phyloP scores from a whole-genome alignment of 164 flowering plant species.

The Aristolochia californica region DNA sequence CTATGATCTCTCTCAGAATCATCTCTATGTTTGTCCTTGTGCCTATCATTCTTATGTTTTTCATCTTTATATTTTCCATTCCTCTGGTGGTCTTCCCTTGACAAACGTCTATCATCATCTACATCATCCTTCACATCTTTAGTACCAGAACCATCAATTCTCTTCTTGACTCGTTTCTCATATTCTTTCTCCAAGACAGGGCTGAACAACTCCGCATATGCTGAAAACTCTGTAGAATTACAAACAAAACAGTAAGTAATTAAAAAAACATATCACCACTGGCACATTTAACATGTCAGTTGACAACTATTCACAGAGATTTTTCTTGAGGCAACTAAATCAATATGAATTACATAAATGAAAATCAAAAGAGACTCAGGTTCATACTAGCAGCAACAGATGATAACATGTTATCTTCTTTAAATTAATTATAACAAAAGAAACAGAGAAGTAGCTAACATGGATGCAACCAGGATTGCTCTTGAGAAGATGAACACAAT shows the following conservation, averaged over 20 bases:
- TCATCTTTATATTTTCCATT: constrained; percentile 23
- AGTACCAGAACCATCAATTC: constrained; percentile 31
- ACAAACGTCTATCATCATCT: constrained; percentile 27
- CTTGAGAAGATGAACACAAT: no score
- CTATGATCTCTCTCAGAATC: constrained; percentile 26
- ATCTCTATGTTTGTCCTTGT: constrained; percentile 20
- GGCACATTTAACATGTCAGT: no score
- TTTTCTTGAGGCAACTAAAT: no score
- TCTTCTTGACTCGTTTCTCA: constrained; percentile 39
- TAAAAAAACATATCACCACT: background rate
- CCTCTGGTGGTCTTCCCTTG: constrained; percentile 27
- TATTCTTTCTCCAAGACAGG: constrained; percentile 48
- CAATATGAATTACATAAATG: no score
- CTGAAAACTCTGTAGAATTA: constrained; percentile 20
- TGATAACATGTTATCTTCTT: no score
- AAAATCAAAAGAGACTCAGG: no score
- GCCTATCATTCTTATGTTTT: constrained; percentile 24
- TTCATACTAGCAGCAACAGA: no score
- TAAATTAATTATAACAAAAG: no score
- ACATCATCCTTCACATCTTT: constrained; percentile 30
- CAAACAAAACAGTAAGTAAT: no score
- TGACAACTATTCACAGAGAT: no score
- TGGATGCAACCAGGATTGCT: no score
- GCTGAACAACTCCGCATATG: constrained; percentile 32
- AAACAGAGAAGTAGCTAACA: no score